Evolutionary conservation across 129 eudicot species (phyloP), one percentile per base, ranked within the genome.

Genomic region (Flaveria bidentis): DNA sequence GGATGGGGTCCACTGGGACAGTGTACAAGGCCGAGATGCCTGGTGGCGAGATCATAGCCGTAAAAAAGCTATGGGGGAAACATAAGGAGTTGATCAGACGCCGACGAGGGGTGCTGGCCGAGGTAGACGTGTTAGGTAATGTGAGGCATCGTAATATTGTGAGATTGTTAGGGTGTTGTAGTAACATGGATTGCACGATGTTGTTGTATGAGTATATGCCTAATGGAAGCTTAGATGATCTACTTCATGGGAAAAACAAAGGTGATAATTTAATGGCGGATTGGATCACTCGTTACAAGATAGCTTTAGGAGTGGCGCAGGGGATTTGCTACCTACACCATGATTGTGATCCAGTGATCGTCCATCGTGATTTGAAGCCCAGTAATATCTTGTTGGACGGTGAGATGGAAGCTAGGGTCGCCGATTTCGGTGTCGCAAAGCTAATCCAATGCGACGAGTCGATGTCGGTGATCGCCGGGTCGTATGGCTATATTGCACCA

Each of bases 1-100:
- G 99, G 57, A 91, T 89, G 97, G 99, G 99, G 70, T 81, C 97
- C 13, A 79, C 99, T 0, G 99, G 99, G 30, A 89, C 99, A 0
- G 99, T 95, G 4, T 91, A 95, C 82, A 89, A 90, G 76, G 97
- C 99, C 2, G 96, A 91, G 55, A 89, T 95, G 99, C 96, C 97
- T 39, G 79, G 92, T 67, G 99, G 99, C 75, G 97, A 95, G 88
- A 84, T 82, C 88, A 89, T 95, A 83, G 99, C 99, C 4, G 95
- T 95, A 68, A 95, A 95, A 77, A 91, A 91, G 76, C 82, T 95
- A 1, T 95, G 99, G 99, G 99, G 94, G 25, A 91, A 91, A 78
- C 80, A 89, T 41, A 91, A 95, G 76, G 96, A 89, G 71, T 83
- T 88, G 46, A 76, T 86, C 63, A 71, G 96, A 82, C 85, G 83